phyloP scores from a whole-genome alignment of 495 filamentous ascomycete genomes.

The Aspergillus campestris region DNA sequence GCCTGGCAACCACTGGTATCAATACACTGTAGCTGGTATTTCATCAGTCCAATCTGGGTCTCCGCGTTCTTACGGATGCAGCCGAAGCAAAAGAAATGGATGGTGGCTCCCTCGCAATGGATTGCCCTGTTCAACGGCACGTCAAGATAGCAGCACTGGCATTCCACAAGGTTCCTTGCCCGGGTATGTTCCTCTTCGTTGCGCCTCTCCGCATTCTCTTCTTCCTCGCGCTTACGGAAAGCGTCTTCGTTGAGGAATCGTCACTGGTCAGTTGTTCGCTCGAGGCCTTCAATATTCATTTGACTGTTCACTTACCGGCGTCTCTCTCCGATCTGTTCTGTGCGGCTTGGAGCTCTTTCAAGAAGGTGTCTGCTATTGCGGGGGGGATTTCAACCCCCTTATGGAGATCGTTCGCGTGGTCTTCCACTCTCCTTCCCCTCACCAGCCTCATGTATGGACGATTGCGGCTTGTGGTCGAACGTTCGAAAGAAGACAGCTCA shows the following conservation, averaged over 20 bases:
- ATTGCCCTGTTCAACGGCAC: conserved; percentile 56
- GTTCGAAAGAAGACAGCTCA: too few species aligned
- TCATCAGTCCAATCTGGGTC: conserved; percentile 53
- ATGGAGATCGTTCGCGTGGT: too few species aligned
- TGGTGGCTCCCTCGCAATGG: conserved; percentile 49
- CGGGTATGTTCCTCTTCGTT: conserved; percentile 36
- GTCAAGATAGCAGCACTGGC: conserved; percentile 63
- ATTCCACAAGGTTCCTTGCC: conserved; percentile 44
- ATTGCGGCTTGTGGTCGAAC: too few species aligned
- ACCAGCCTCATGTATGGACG: background rate
- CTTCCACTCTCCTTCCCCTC: background rate
- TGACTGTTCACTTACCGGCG: conserved; percentile 3
- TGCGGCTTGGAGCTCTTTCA: conserved; percentile 24
- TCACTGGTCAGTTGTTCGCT: too few species aligned
- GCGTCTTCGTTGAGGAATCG: background rate
- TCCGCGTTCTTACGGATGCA: conserved; percentile 61
- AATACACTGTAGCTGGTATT: conserved; percentile 51
- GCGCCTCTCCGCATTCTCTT: conserved; percentile 34
- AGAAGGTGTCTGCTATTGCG: too few species aligned
- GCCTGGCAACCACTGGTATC: conserved; percentile 43
- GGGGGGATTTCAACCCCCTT: too few species aligned
- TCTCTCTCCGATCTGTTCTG: conserved; percentile 7
- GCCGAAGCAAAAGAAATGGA: conserved; percentile 60
- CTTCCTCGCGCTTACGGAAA: conserved; percentile 24
- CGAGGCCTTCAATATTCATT: too few species aligned